Evolutionary conservation across 495 filamentous ascomycete genomes (phyloP).

Genomic region (Trichoderma reesei): DNA sequence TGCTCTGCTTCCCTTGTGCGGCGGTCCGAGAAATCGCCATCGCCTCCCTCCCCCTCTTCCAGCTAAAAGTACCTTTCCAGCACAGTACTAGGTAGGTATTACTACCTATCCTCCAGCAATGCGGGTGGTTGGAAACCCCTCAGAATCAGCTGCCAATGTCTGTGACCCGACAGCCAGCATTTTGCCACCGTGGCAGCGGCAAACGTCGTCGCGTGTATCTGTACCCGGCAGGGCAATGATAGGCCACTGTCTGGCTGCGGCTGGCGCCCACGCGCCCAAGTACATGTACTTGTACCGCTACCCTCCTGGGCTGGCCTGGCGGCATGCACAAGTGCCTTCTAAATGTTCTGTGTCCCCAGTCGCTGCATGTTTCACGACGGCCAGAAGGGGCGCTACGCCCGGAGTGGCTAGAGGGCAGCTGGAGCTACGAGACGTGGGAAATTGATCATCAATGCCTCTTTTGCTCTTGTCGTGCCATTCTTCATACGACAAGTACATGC

Average conservation of each 20-base stretch:
- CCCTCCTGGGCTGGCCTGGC: neutral
- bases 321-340: neutral
- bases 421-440: neutral
- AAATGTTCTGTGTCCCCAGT: neutral
- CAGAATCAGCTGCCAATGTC: neutral
- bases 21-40: neutral
- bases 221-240: neutral
- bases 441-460: neutral
- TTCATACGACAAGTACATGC: no score
- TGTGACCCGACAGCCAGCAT: neutral
- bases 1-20: neutral
- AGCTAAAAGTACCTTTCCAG: neutral
- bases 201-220: neutral
- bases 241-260: neutral
- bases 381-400: neutral
- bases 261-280: neutral
- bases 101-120: neutral
- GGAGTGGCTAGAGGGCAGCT: neutral
- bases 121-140: neutral
- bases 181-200: constrained; percentile 1
- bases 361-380: neutral
- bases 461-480: no score
- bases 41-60: neutral
- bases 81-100: no score
- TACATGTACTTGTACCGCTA: neutral